A percentile compares a stretch with the other conserved stretches of the same genome.
phyloP scores from a whole-genome alignment of 306 rosid species.

The Rosa persica region DNA sequence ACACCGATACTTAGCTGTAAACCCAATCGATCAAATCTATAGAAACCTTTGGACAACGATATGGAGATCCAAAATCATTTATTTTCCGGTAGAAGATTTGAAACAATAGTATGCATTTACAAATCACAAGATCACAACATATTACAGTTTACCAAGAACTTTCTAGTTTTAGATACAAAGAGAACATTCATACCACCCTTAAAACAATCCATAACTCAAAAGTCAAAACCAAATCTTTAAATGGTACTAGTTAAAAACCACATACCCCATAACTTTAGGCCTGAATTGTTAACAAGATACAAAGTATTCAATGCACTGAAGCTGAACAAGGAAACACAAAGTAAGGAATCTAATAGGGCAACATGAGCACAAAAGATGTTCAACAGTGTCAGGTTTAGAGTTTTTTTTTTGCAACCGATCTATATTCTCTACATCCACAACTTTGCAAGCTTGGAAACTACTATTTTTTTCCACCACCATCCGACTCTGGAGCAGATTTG shows the following conservation, averaged over 20 bases:
- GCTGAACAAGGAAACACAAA: not conserved
- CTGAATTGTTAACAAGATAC: not conserved
- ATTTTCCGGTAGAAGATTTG: not conserved
- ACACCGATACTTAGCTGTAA: not conserved
- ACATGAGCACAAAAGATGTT: not conserved
- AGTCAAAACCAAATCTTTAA: not conserved
- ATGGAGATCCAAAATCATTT: no score
- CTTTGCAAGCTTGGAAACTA: slow-evolving; percentile 3
- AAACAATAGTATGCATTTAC: not conserved
- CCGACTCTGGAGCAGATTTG: slow-evolving; percentile 42
- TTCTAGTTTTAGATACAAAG: not conserved
- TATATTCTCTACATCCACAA: slow-evolving; percentile 10
- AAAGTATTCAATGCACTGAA: not conserved
- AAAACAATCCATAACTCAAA: not conserved
- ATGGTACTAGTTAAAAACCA: not conserved
- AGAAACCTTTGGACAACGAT: no score
- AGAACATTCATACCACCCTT: not conserved
- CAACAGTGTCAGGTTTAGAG: not conserved
- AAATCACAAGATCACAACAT: not conserved
- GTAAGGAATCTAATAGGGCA: not conserved
- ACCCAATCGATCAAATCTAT: no score
- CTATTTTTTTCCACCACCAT: slow-evolving; percentile 40
- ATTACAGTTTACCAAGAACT: no score
- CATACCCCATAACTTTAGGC: not conserved
- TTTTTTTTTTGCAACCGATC: not conserved